Base-by-base conservation (phyloP, 2,329 filamentous ascomycete genomes). In the Fusarium sp. region DNA sequence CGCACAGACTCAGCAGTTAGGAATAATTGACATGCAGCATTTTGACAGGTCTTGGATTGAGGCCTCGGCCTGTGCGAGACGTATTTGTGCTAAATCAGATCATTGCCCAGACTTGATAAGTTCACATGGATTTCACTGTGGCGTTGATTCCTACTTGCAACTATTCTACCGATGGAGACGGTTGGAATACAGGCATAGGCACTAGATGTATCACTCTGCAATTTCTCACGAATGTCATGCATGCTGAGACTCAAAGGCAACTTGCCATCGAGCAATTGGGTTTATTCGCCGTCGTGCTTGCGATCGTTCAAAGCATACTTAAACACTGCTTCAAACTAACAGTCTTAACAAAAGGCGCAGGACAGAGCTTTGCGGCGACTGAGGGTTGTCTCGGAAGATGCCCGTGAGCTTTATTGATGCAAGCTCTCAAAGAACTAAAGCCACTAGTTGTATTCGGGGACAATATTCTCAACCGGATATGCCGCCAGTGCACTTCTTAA, bases 141-240 rank as follows among this genome's bases (percentile, higher is more conserved):
- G 4, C 0, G 1, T n/a, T n/a, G 1, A 13, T 18, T n/a, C 22
- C 0, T 0, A 28, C 6, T n/a, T 18, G 0, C 7, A 20, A 18
- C 10, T 6, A 11, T 1, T 3, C 10, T 33, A 6, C 1, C 22
- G 11, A 33, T 7, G 6, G 10, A 14, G 17, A 18, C 4, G 3
- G 5, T n/a, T 33, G 33, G 22, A 12, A 47, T 28, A 10, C 13
- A 5, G 12, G 18, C 18, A 3, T 0, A 20, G 6, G 4, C 12
- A 28, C 24, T 26, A 20, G 0, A 10, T 14, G 17, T 4, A 6
- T 13, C 6, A 47, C 24, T 26, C 44, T 47, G 5, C 7, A 6
- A 14, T 15, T 14, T 14, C 12, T n/a, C 22, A 17, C 26, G 26
- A 28, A n/a, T 28, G 26, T 28, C 26, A 28, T 28, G 7, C n/a